Evolutionary conservation across 352 stramenopile genomes (phyloP).

Genomic region (Phytophthora multivora): DNA sequence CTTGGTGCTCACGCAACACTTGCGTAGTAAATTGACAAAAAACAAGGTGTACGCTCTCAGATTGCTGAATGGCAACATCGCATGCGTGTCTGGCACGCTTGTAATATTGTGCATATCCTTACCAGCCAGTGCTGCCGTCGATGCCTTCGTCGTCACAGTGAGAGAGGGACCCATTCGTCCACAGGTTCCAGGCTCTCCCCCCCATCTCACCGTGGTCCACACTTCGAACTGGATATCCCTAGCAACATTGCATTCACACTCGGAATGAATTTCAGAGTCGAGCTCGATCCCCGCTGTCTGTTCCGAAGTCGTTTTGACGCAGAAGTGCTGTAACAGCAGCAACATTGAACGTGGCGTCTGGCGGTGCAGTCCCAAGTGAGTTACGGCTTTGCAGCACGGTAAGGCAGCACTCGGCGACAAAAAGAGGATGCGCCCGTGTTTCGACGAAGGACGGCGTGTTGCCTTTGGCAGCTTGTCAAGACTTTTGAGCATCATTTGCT

Average conservation of each 20-base stretch:
- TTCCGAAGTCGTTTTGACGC: no score
- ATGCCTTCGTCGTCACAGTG: slow-evolving; percentile 6
- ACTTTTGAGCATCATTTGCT: slow-evolving; percentile 19
- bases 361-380: not conserved
- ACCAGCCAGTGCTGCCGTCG: not conserved
- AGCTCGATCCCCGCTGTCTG: no score
- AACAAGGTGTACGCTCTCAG: not conserved
- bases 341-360: not conserved
- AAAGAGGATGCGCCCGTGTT: slow-evolving; percentile 13
- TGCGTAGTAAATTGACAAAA: no score
- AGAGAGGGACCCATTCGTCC: slow-evolving; percentile 23
- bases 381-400: slow-evolving; percentile 12
- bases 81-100: not conserved
- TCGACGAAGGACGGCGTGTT: slow-evolving; percentile 10
- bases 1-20: no score
- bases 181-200: slow-evolving; percentile 5
- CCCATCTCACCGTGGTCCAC: slow-evolving; percentile 17
- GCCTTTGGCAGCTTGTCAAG: no score
- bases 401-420: slow-evolving; percentile 12
- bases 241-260: not conserved
- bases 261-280: not conserved
- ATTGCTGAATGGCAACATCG: no score
- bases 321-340: not conserved
- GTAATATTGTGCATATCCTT: no score
- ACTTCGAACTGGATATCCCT: slow-evolving; percentile 18